Conservation (phyloP, 2,329 filamentous ascomycete species). For the Botrytis medusae region DNA sequence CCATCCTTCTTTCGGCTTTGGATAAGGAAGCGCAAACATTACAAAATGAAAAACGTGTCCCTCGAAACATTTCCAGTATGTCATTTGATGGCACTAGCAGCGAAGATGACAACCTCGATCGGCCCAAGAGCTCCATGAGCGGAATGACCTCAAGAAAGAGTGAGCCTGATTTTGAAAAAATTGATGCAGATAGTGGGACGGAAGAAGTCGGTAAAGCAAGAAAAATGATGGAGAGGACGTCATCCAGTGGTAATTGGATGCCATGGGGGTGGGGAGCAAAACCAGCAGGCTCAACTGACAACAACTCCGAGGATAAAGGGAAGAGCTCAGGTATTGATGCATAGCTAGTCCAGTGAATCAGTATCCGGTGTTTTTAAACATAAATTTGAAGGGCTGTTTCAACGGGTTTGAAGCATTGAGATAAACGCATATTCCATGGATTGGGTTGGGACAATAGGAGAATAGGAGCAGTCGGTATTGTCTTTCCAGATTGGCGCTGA, state of each 20-base stretch:
- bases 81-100: slow-evolving; percentile 38
- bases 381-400: slow-evolving; percentile 7
- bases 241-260: slow-evolving; percentile 47
- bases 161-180: slow-evolving; percentile 86
- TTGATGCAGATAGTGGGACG: slow-evolving; percentile 70
- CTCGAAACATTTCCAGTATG: slow-evolving; percentile 31
- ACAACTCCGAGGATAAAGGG: slow-evolving; percentile 26
- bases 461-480: slow-evolving; percentile 1
- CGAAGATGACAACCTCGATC: slow-evolving; percentile 35
- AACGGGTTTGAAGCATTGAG: not conserved
- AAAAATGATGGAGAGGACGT: slow-evolving; percentile 37
- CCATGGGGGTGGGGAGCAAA: slow-evolving; percentile 49
- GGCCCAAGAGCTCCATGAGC: slow-evolving; percentile 42
- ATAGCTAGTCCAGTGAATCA: slow-evolving; percentile 11
- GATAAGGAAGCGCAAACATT: slow-evolving; percentile 74
- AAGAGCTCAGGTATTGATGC: slow-evolving; percentile 31
- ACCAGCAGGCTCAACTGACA: slow-evolving; percentile 13
- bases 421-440: slow-evolving; percentile 6
- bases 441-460: not conserved
- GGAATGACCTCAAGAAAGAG: slow-evolving; percentile 77
- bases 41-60: slow-evolving; percentile 39
- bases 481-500: not conserved
- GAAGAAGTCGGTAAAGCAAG: slow-evolving; percentile 49
- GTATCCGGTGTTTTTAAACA: not conserved
- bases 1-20: slow-evolving; percentile 71